Conservation (phyloP, 768 basidiomycete genomes). For the Russula earlei region DNA sequence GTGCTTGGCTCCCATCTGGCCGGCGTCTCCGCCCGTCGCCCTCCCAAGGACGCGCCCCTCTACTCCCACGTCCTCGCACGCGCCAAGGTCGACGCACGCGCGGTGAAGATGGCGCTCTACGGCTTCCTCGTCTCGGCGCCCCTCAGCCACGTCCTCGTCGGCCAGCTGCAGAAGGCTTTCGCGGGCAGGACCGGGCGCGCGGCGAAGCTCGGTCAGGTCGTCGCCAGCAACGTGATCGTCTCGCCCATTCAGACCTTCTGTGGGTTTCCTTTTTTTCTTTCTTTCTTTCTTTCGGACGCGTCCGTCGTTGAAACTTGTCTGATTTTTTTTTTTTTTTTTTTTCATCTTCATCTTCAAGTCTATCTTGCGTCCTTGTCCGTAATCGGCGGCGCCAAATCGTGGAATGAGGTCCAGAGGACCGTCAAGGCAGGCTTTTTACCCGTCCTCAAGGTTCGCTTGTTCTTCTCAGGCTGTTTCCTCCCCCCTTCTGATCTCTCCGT, state of each 20-base stretch:
- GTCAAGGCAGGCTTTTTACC: conserved; percentile 65
- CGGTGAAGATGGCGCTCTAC: conserved; percentile 77
- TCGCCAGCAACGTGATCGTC: conserved; percentile 67
- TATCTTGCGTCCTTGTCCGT: conserved; percentile 75
- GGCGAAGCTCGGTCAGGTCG: conserved; percentile 60
- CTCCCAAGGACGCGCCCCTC: conserved; percentile 45
- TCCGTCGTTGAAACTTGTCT: background rate
- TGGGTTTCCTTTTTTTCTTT: conserved; percentile 27
- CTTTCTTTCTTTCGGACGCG: background rate
- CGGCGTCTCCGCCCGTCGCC: conserved; percentile 41
- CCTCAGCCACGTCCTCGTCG: conserved; percentile 64
- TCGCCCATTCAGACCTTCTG: conserved; percentile 67
- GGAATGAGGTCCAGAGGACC: conserved; percentile 53
- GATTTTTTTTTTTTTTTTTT: background rate
- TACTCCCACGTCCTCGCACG: conserved; percentile 44
- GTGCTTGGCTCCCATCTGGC: conserved; percentile 69
- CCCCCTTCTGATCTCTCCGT: background rate
- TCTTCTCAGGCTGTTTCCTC: too few species aligned
- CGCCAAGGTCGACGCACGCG: conserved; percentile 55
- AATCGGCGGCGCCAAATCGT: conserved; percentile 68
- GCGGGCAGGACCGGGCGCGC: conserved; percentile 57
- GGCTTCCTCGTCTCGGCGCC: conserved; percentile 82
- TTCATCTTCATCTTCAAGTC: conserved; percentile 30
- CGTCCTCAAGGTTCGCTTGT: conserved; percentile 58
- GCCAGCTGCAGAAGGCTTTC: conserved; percentile 64